Conservation (phyloP, 352 stramenopile genomes). For the Pythium aphanidermatum region DNA sequence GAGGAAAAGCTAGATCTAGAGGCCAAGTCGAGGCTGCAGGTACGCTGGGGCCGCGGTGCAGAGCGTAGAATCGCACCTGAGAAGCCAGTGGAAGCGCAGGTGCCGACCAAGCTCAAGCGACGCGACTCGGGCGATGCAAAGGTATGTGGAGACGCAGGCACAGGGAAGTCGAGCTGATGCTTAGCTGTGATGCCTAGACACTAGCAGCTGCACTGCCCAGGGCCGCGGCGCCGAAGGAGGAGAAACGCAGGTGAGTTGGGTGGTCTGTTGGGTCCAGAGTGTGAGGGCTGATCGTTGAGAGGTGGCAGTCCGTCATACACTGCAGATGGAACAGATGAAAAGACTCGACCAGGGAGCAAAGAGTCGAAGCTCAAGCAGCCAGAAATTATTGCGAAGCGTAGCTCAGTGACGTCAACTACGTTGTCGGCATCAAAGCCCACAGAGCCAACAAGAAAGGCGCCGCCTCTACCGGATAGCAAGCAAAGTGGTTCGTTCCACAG, state of each 20-base stretch:
- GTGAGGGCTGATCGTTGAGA: not conserved
- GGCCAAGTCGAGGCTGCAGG: slow-evolving; percentile 19
- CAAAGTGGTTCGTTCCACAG: slow-evolving; percentile 21
- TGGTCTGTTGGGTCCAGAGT: not conserved
- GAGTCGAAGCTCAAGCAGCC: slow-evolving; percentile 75
- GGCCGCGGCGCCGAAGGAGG: slow-evolving; percentile 20
- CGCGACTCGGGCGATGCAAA: slow-evolving; percentile 27
- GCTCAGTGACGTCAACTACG: slow-evolving; percentile 3
- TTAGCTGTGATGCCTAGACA: too few species aligned
- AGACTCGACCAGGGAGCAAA: slow-evolving; percentile 23
- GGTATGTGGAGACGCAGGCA: too few species aligned
- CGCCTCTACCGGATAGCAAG: slow-evolving; percentile 33
- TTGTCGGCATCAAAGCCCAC: slow-evolving; percentile 3
- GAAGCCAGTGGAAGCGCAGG: too few species aligned
- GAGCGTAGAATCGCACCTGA: too few species aligned
- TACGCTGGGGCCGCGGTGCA: too few species aligned
- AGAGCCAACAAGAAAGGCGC: slow-evolving; percentile 37
- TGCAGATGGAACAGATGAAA: slow-evolving; percentile 16
- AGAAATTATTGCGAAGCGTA: slow-evolving; percentile 22
- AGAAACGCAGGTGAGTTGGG: slow-evolving; percentile 20
- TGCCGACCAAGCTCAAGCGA: slow-evolving; percentile 23
- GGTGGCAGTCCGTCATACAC: slow-evolving; percentile 14
- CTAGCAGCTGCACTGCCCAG: slow-evolving; percentile 12
- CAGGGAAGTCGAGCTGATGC: too few species aligned
- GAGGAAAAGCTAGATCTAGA: slow-evolving; percentile 18